Percentiles rank a stretch among this genome's conserved stretches.
Evolutionary conservation across 2,329 filamentous ascomycete genomes (phyloP).

Genomic region (Fusarium albosuccineum): DNA sequence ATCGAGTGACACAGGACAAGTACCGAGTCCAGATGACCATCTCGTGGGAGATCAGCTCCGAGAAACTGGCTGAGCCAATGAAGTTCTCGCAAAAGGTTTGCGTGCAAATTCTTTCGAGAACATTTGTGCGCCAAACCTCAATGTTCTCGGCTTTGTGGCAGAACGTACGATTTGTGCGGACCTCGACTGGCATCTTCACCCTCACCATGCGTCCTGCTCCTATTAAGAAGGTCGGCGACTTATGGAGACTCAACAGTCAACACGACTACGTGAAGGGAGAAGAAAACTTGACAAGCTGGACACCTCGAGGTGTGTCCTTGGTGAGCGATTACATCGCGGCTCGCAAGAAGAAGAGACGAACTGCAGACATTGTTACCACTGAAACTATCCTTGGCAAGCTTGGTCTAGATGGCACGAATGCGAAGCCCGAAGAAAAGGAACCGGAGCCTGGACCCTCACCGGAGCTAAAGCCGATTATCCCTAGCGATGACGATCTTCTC

Average conservation of each 20-base stretch:
- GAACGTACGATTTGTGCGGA: conserved; percentile 86
- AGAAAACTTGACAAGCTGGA: conserved; percentile 86
- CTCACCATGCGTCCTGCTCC: conserved; percentile 87
- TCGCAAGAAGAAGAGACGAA: conserved; percentile 78
- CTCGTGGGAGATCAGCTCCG: conserved; percentile 86
- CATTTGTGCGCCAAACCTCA: conserved; percentile 86
- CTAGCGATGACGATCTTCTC: conserved; percentile 68
- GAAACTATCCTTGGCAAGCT: conserved; percentile 75
- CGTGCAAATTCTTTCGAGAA: conserved; percentile 85
- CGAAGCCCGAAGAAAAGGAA: conserved; percentile 49
- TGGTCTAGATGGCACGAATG: conserved; percentile 60
- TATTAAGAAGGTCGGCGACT: conserved; percentile 89
- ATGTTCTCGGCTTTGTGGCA: conserved; percentile 92
- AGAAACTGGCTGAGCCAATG: conserved; percentile 89
- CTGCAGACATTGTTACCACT: conserved; percentile 83
- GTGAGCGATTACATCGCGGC: conserved; percentile 88
- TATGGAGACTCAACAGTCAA: conserved; percentile 96
- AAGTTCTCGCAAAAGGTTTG: conserved; percentile 84
- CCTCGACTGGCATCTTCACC: conserved; percentile 87
- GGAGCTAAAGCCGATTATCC: conserved; percentile 58
- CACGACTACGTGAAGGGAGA: conserved; percentile 98
- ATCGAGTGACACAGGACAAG: conserved; percentile 92
- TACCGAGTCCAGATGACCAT: conserved; percentile 91
- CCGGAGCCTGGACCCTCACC: conserved; percentile 53
- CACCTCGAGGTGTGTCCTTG: conserved; percentile 88